Base-by-base conservation (phyloP, 805 yeast species). In the Metschnikowia matae region DNA sequence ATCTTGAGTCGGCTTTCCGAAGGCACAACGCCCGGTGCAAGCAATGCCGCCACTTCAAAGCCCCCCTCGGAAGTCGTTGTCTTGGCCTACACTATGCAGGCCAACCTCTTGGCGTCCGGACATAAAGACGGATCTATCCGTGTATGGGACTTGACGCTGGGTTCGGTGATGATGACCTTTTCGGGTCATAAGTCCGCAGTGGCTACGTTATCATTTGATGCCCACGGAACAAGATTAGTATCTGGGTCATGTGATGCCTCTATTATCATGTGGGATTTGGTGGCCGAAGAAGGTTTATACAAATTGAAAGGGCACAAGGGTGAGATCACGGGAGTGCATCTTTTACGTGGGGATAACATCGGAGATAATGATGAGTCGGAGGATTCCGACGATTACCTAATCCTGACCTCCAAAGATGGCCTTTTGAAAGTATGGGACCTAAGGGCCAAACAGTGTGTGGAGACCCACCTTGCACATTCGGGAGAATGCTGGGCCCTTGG, bases 341-440 rank as follows among this genome's bases (percentile, higher is more conserved):
- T 85, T 46, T 58, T 82, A 35, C 63, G 61, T 5, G 23, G 44
- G 11, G 7, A 36, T 6, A 11, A 17, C 32, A 26, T 34, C 8
- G 44, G 17, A 3, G 44, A n/a, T 13, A 65, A 64, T 18, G 48
- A 45, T 7, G 52, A 55, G 4, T 6, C n/a, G 20, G 84, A 81
- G 53, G 85, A 79, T n/a, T 65, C 81, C 56, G 85, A 81, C 52
- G 87, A 86, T 49, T 89, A 86, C 79, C 68, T 94, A 15, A 57
- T 90, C 17, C 82, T 90, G 57, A 82, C 85, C 0, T 80, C 95
- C 1, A 91, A 90, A 62, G 99, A 94, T 64, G 98, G 98, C 0
- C 72, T 90, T 44, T 77, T 94, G 57, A 94, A 94, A 65, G 68
- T 94, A 34, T 94, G 99, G 99, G 98, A 94, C 62, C 69, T 94